phyloP scores from a whole-genome alignment of 306 rosid species.

The Abrus precatorius region DNA sequence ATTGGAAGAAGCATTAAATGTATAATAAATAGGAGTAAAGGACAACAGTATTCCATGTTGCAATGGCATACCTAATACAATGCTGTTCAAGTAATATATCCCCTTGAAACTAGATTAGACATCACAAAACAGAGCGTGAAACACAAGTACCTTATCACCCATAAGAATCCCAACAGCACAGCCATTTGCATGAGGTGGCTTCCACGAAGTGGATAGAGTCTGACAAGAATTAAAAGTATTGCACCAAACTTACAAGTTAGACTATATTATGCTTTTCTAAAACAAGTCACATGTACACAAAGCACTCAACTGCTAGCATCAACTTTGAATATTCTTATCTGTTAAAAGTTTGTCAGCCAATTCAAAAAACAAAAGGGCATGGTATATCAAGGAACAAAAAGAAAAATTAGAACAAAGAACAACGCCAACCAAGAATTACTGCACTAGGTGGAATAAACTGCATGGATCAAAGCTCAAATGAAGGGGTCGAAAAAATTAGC shows the following conservation, averaged over 20 bases:
- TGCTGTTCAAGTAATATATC: constrained; percentile 16
- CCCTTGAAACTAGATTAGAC: constrained; percentile 31
- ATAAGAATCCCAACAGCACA: constrained; percentile 79
- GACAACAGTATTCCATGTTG: constrained; percentile 27
- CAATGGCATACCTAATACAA: constrained; percentile 26
- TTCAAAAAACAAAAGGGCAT: constrained; percentile 8
- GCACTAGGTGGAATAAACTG: not conserved
- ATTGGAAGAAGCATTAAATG: constrained; percentile 25
- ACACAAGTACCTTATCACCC: constrained; percentile 77
- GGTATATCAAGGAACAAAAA: constrained; percentile 24
- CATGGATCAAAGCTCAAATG: constrained; percentile 28
- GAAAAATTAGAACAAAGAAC: constrained; percentile 33
- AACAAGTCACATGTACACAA: constrained; percentile 9
- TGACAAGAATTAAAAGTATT: constrained; percentile 53
- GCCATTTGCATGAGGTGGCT: constrained; percentile 65
- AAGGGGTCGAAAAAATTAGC: constrained; percentile 13
- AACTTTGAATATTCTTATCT: constrained; percentile 20
- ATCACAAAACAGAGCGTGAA: constrained; percentile 24
- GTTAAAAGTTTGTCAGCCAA: constrained; percentile 33
- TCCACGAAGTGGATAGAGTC: constrained; percentile 83
- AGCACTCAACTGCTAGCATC: constrained; percentile 2
- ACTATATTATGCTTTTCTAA: not conserved
- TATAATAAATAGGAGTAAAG: constrained; percentile 16
- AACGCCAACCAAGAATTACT: constrained; percentile 31
- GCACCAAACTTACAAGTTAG: constrained; percentile 11